Conservation (phyloP, 164 flowering plant genomes). For the Platanus orientalis region DNA sequence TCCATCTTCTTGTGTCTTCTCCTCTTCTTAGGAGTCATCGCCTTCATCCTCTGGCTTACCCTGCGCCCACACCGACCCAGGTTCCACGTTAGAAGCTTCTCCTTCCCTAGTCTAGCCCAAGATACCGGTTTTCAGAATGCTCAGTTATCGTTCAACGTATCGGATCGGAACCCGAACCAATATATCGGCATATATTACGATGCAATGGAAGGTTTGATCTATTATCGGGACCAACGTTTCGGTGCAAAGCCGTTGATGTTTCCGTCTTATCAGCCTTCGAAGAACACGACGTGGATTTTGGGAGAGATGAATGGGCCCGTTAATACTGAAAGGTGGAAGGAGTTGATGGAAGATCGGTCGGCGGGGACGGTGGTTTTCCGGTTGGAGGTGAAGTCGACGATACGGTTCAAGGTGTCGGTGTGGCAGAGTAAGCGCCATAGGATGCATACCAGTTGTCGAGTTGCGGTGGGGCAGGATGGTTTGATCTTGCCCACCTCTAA, state of each 20-base stretch:
- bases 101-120: conserved; percentile 46
- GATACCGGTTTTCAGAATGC: conserved; percentile 47
- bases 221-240: conserved; percentile 41
- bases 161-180: conserved; percentile 69
- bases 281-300: no score
- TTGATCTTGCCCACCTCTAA: conserved; percentile 31
- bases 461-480: conserved; percentile 59
- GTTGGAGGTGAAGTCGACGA: conserved; percentile 48
- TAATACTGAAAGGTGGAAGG: conserved; percentile 39
- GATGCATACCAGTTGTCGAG: conserved; percentile 61
- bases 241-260: conserved; percentile 41
- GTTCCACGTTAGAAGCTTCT: conserved; percentile 49
- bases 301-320: conserved; percentile 14
- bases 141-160: conserved; percentile 46
- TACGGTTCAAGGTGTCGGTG: conserved; percentile 56
- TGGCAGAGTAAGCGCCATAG: conserved; percentile 57
- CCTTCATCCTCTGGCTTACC: conserved; percentile 80
- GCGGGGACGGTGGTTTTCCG: conserved; percentile 60
- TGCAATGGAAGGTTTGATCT: conserved; percentile 41
- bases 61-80: conserved; percentile 92
- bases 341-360: conserved; percentile 33
- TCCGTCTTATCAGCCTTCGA: no score
- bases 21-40: conserved; percentile 47
- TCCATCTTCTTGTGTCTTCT: conserved; percentile 55
- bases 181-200: conserved; percentile 63